A percentile compares a stretch with the other conserved stretches of the same genome.
These are phyloP conservation scores for Penicillium angulare DNA, from an alignment of 495 filamentous ascomycete species.

Conservation along the genomic window DNA sequence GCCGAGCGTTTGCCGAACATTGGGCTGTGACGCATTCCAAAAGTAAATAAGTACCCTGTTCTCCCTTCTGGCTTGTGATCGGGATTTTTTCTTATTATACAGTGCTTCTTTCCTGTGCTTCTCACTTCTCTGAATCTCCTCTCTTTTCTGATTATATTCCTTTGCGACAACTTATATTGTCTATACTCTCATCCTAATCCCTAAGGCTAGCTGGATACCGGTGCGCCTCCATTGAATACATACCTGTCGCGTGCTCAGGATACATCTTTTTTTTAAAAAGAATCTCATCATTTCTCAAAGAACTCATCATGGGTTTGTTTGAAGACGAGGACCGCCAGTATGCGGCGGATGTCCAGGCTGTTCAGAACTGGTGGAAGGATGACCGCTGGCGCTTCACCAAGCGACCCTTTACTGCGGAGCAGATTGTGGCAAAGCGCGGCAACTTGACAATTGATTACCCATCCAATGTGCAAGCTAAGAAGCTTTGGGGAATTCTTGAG, in stretches of 20 bases:
- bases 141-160: constrained; percentile 3
- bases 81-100: constrained; percentile 18
- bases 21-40: constrained; percentile 35
- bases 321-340: constrained; percentile 78
- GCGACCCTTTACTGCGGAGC: constrained; percentile 90
- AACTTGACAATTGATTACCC: constrained; percentile 90
- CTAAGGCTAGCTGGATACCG: constrained; percentile 1
- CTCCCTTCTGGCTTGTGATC: constrained; percentile 39
- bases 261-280: neutral
- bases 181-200: constrained; percentile 6
- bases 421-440: constrained; percentile 93
- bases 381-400: constrained; percentile 90
- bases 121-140: constrained; percentile 11
- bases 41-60: constrained; percentile 33
- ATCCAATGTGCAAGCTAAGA: constrained; percentile 84
- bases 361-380: constrained; percentile 93
- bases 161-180: constrained; percentile 10
- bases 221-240: constrained; percentile 9
- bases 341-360: constrained; percentile 74
- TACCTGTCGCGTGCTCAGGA: neutral
- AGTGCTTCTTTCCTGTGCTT: neutral
- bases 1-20: constrained; percentile 50
- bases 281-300: constrained; percentile 10
- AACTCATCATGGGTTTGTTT: constrained; percentile 48
- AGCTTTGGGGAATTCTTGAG: constrained; percentile 91